Evolutionary conservation across 2,329 filamentous ascomycete species (phyloP).

Genomic region (Mycosphaerella sp.): DNA sequence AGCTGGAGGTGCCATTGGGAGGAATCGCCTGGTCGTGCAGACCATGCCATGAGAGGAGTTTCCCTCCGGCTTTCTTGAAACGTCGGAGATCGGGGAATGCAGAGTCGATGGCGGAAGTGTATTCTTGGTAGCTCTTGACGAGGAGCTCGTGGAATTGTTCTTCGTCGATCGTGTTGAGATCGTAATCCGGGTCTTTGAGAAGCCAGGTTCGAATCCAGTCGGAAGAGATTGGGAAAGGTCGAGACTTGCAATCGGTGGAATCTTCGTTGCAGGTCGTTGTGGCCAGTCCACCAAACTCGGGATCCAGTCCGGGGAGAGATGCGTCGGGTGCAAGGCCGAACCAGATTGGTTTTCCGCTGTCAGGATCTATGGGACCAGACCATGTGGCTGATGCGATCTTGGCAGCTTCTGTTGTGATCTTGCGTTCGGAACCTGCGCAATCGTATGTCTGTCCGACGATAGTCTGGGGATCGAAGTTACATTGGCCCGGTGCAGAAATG

Average conservation of each 20-base stretch:
- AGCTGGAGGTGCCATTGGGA: slow-evolving; percentile 33
- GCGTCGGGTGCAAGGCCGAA: slow-evolving; percentile 22
- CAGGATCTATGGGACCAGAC: slow-evolving; percentile 28
- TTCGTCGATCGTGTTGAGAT: slow-evolving; percentile 19
- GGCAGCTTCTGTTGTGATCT: slow-evolving; percentile 30
- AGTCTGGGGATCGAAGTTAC: slow-evolving; percentile 30
- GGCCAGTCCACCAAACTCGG: slow-evolving; percentile 23
- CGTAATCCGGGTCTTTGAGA: slow-evolving; percentile 25
- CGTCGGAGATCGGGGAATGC: slow-evolving; percentile 34
- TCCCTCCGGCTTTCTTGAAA: slow-evolving; percentile 35
- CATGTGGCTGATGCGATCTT: slow-evolving; percentile 31
- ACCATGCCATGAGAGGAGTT: slow-evolving; percentile 40
- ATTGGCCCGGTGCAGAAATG: slow-evolving; percentile 28
- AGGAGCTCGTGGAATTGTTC: slow-evolving; percentile 16
- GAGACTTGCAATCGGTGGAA: slow-evolving; percentile 22
- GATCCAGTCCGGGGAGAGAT: slow-evolving; percentile 21
- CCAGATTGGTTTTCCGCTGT: slow-evolving; percentile 27
- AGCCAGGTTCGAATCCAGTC: slow-evolving; percentile 36
- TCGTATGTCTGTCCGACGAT: slow-evolving; percentile 28
- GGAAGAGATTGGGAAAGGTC: slow-evolving; percentile 30
- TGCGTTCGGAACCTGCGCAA: slow-evolving; percentile 23
- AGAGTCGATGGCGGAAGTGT: slow-evolving; percentile 34
- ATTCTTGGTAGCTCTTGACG: slow-evolving; percentile 21
- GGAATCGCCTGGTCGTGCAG: slow-evolving; percentile 36
- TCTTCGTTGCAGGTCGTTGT: slow-evolving; percentile 26